Evolutionary conservation across 257 asterid genomes (phyloP), one percentile per base, ranked within the genome.

Genomic region (Linderniella brevidens): DNA sequence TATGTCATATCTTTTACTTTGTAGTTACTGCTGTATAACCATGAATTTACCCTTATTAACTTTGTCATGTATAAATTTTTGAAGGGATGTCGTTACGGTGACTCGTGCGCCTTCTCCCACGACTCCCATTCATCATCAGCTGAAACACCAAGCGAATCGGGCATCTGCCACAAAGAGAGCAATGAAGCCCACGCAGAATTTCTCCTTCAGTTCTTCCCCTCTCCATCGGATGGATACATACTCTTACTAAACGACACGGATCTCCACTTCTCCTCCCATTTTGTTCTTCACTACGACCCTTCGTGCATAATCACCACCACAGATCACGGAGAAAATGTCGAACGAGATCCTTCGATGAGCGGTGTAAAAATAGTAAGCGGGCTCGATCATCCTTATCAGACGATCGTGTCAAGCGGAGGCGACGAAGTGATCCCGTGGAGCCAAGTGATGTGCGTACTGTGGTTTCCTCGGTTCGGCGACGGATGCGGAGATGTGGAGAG

Each of bases 31-130:
- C 18, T 42, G 20, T 14, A 17, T 17, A 45, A 40, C 37, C n/a
- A 16, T 35, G 13, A 41, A 41, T n/a, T 8, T 41, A 32, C 51
- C 17, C 14, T 41, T 14, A 13, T 29, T 17, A 17, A 35, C 15
- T 38, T 17, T 15, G 7, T 51, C 47, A 55, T 52, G 17, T 50
- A 41, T 58, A 52, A 64, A n/a, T 64, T 8, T 67, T 19, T 66
- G 64, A 76, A 90, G 98, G 98, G 98, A 46, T 90, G 96, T 60
- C 90, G 93, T 35, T 62, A 69, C 51, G 98, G 93, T 58, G 82
- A 73, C 37, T 63, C 72, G 6, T 85, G 98, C 58, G 56, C 53
- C 64, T 90, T 63, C 65, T 79, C 96, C 51, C 98, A 90, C 60
- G 98, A 74, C 56, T 54, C 79, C 1, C 66, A 57, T 25, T 25